These are phyloP conservation scores for Bimuria novae-zelandiae DNA, from an alignment of 2,329 filamentous ascomycete species.

Conservation along the genomic window DNA sequence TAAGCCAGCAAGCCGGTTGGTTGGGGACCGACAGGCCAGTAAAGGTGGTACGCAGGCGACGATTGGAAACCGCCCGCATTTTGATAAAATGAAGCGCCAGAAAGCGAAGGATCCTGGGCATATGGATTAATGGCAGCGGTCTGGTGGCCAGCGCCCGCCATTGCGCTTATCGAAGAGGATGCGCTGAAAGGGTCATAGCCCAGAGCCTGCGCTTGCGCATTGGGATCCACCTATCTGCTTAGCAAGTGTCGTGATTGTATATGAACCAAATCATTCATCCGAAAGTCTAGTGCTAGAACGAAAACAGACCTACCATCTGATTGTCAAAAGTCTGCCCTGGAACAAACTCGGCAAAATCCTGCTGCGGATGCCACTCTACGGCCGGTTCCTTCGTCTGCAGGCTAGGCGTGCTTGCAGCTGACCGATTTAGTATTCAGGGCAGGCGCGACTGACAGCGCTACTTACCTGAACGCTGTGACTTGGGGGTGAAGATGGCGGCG, in stretches of 20 bases:
- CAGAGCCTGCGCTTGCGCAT: slow-evolving; percentile 35
- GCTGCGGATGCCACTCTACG: slow-evolving; percentile 54
- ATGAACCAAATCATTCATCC: background rate
- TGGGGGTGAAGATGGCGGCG: slow-evolving; percentile 82
- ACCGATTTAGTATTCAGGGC: slow-evolving; percentile 19
- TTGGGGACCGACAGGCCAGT: slow-evolving; percentile 83
- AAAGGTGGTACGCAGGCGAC: slow-evolving; percentile 76
- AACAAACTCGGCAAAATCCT: slow-evolving; percentile 58
- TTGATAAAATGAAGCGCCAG: slow-evolving; percentile 69
- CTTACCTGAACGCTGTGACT: slow-evolving; percentile 54
- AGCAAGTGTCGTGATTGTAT: background rate
- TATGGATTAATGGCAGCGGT: slow-evolving; percentile 66
- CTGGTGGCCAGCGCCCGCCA: slow-evolving; percentile 44
- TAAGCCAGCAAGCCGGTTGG: slow-evolving; percentile 81
- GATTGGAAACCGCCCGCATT: slow-evolving; percentile 60
- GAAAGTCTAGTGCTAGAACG: background rate
- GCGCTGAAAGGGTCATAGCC: slow-evolving; percentile 53
- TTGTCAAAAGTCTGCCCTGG: slow-evolving; percentile 58
- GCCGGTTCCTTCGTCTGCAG: slow-evolving; percentile 53
- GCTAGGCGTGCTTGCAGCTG: slow-evolving; percentile 50
- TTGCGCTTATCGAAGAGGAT: slow-evolving; percentile 37
- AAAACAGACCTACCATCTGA: slow-evolving; percentile 52
- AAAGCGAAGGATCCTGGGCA: slow-evolving; percentile 70
- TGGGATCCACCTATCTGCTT: slow-evolving; percentile 38
- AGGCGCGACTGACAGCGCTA: slow-evolving; percentile 15